A percentile compares a stretch with the other conserved stretches of the same genome.
Conservation (phyloP, 108 stramenopile species). For the Nitzschia inconspicua region DNA sequence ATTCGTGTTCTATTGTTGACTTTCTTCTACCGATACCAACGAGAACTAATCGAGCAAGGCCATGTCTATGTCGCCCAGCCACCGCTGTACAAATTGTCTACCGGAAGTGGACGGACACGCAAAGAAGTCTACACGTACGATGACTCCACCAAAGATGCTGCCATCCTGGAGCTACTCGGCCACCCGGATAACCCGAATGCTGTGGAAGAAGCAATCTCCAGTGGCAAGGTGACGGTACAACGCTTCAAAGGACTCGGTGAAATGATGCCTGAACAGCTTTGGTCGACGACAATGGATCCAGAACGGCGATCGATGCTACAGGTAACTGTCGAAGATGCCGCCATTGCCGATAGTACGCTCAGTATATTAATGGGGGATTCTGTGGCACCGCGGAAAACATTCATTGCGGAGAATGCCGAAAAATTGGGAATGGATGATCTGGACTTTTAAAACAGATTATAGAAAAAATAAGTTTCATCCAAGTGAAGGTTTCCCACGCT, state of each 20-base stretch:
- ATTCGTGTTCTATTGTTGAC: slow-evolving; percentile 93
- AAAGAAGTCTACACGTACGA: slow-evolving; percentile 65
- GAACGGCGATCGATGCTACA: slow-evolving; percentile 69
- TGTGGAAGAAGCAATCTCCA: slow-evolving; percentile 26
- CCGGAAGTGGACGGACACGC: slow-evolving; percentile 54
- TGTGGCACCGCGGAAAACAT: slow-evolving; percentile 81
- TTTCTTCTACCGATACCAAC: slow-evolving; percentile 92
- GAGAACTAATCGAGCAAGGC: slow-evolving; percentile 86
- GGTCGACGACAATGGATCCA: slow-evolving; percentile 96
- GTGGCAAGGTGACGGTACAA: slow-evolving; percentile 67
- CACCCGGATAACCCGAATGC: slow-evolving; percentile 12
- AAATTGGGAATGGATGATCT: slow-evolving; percentile 72
- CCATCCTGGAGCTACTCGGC: slow-evolving; percentile 40
- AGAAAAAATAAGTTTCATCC: neutral
- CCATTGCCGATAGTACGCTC: slow-evolving; percentile 81
- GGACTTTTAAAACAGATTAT: slow-evolving; percentile 58
- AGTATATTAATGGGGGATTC: slow-evolving; percentile 90
- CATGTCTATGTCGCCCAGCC: slow-evolving; percentile 94
- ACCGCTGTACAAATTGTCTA: slow-evolving; percentile 89
- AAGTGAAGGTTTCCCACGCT: too few species aligned
- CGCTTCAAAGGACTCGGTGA: slow-evolving; percentile 92
- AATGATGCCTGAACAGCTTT: slow-evolving; percentile 96
- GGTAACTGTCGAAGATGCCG: slow-evolving; percentile 86
- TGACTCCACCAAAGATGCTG: slow-evolving; percentile 56
- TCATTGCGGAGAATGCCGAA: slow-evolving; percentile 80